A percentile compares a stretch with the other conserved stretches of the same genome.
These are phyloP conservation scores for Elaeis guineensis DNA, from an alignment of 176 grass and related monocot genomes.

Conservation along the genomic window DNA sequence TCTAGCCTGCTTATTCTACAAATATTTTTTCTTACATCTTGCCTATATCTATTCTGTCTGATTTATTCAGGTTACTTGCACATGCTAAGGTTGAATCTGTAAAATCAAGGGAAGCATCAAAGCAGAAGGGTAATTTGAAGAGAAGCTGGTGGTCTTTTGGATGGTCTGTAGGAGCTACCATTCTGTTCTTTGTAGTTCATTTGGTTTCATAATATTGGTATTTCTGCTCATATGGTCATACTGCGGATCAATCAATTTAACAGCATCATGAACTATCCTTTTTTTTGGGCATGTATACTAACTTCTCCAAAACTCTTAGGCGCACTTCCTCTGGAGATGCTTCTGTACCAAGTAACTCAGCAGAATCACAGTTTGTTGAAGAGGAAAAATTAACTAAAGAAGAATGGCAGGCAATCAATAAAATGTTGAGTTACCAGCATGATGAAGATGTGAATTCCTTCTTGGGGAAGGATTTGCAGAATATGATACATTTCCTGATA, in stretches of 20 bases:
- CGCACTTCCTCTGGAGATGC: slow-evolving; percentile 27
- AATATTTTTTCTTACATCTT: no score
- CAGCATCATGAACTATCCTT: no score
- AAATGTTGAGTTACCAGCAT: slow-evolving; percentile 75
- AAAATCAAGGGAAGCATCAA: slow-evolving; percentile 65
- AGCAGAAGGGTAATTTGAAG: slow-evolving; percentile 58
- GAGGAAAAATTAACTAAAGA: slow-evolving; percentile 82
- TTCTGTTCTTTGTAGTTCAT: no score
- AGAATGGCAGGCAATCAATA: slow-evolving; percentile 96
- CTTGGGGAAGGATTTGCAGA: slow-evolving; percentile 45
- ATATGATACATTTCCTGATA: slow-evolving; percentile 55
- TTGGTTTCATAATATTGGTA: no score
- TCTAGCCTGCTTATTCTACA: no score
- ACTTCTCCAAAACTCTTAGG: slow-evolving; percentile 18
- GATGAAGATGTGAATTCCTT: slow-evolving; percentile 58
- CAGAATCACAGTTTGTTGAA: slow-evolving; percentile 50
- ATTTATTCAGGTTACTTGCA: slow-evolving; percentile 63
- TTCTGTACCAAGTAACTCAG: slow-evolving; percentile 30
- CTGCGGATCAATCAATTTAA: no score
- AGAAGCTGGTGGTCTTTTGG: slow-evolving; percentile 92
- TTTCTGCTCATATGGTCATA: no score
- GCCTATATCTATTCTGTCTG: no score
- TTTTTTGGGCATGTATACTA: no score
- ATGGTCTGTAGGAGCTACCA: slow-evolving; percentile 33
- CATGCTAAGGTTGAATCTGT: slow-evolving; percentile 97